These are phyloP conservation scores for Cyclotella cryptica DNA, from an alignment of 108 stramenopile species.

Conservation along the genomic window DNA sequence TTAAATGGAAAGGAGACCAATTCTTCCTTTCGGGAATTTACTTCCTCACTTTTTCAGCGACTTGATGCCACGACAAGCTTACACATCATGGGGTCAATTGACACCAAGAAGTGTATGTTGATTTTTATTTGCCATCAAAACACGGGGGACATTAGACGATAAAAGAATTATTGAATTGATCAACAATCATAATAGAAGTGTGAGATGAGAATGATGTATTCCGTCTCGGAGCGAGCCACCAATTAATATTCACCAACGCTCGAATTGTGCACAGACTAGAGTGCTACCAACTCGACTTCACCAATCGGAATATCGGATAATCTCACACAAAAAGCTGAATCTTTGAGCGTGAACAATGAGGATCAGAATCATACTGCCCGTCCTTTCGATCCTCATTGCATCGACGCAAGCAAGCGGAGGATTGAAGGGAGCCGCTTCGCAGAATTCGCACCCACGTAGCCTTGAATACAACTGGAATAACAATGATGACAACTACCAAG, in stretches of 20 bases:
- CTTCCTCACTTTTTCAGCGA: neutral
- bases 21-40: neutral
- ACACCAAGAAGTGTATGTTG: too few relatives aligned
- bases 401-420: neutral
- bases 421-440: neutral
- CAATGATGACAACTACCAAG: neutral
- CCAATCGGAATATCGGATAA: too few relatives aligned
- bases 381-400: neutral
- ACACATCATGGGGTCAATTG: neutral
- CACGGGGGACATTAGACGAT: too few relatives aligned
- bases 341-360: neutral
- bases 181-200: too few relatives aligned
- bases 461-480: neutral
- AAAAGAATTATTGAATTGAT: too few relatives aligned
- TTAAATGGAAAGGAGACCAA: neutral
- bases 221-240: too few relatives aligned
- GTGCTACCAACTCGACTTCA: too few relatives aligned
- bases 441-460: neutral
- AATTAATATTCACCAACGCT: too few relatives aligned
- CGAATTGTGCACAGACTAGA: too few relatives aligned
- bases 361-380: neutral
- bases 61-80: neutral
- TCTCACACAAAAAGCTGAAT: too few relatives aligned
- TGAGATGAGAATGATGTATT: too few relatives aligned
- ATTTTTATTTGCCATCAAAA: too few relatives aligned